Base-by-base conservation (phyloP, 306 rosid species). In the Chamaecrista fasciculata region DNA sequence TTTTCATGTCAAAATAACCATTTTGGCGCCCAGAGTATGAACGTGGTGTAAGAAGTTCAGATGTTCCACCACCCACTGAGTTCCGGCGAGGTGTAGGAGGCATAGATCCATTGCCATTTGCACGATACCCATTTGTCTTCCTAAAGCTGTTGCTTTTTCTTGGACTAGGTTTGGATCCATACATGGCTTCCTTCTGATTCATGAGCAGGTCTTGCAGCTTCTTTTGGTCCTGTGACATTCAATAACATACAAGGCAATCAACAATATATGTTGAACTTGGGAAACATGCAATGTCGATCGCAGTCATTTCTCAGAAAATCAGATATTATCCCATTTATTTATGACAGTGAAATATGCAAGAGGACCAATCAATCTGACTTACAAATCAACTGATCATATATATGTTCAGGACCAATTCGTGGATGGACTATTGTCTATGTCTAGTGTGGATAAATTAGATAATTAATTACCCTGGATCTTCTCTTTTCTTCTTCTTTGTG, bases 121-220 rank as follows among this genome's bases (percentile, higher is more conserved):
- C 47, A 2, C 85, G 81, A 75, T 80, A 82, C 26, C 97, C 90
- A 52, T 86, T 94, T 55, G 92, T 79, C 83, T 86, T 86, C 76
- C 89, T 82, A 69, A 90, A 86, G 86, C 97, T 94, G 82, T 81
- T 94, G 48, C 80, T 85, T 79, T 82, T 90, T 67, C 86, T 86
- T 24, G 99, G 99, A 76, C 99, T 94, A 56, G 99, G 99, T 78
- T 83, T 90, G 19, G 97, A 90, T 26, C 99, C 99, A 53, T 85
- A 91, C 40, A 82, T 85, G 42, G 95, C 84, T 84, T 94, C 99
- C 82, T 94, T 94, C 71, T 91, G 90, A 23, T 92, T 93, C n/a
- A 83, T 84, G 37, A 90, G 97, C 51, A 93, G 81, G 76, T 90
- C 97, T 78, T 93, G 98, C 78, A 93, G 72, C 87, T 94, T 94